Conservation (phyloP, 352 stramenopile species). For the Phytopythium montanum region DNA sequence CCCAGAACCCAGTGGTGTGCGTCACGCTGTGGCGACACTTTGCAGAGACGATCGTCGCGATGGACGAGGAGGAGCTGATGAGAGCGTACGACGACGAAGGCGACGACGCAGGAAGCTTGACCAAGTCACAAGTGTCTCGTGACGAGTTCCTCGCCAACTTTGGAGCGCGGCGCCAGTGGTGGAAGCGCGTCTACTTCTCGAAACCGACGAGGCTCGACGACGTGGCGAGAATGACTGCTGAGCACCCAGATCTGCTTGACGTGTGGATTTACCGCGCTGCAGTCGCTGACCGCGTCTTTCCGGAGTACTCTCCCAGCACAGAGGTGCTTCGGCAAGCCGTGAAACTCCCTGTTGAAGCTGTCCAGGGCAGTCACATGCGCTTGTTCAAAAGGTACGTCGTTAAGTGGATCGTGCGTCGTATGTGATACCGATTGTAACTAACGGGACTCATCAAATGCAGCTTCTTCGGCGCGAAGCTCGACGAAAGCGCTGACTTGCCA, state of each 20-base stretch:
- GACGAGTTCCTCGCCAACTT: conserved; percentile 29
- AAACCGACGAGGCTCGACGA: conserved; percentile 28
- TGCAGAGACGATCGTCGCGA: conserved; percentile 37
- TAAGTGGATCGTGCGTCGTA: background rate
- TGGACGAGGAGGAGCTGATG: conserved; percentile 40
- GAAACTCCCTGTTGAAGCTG: conserved; percentile 11
- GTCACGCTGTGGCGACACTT: conserved; percentile 53
- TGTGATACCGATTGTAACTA: background rate
- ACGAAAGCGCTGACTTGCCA: background rate
- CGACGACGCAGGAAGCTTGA: conserved; percentile 1
- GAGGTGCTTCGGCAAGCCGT: conserved; percentile 22
- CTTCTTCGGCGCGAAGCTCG: conserved; percentile 20
- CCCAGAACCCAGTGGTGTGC: conserved; percentile 25
- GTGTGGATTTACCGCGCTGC: conserved; percentile 43
- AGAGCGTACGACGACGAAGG: conserved; percentile 7
- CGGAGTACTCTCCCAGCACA: conserved; percentile 18
- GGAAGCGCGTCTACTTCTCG: conserved; percentile 58
- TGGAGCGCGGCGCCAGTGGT: conserved; percentile 37
- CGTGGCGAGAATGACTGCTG: conserved; percentile 20
- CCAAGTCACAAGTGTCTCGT: background rate
- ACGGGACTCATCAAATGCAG: conserved; percentile 6
- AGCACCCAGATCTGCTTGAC: conserved; percentile 24
- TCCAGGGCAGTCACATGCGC: conserved; percentile 26
- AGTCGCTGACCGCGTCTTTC: conserved; percentile 39
- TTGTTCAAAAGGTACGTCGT: conserved; percentile 41